A percentile compares a stretch with the other conserved stretches of the same genome.
phyloP scores from a whole-genome alignment of 2,329 filamentous ascomycete species.

The Xylaria sp. region DNA sequence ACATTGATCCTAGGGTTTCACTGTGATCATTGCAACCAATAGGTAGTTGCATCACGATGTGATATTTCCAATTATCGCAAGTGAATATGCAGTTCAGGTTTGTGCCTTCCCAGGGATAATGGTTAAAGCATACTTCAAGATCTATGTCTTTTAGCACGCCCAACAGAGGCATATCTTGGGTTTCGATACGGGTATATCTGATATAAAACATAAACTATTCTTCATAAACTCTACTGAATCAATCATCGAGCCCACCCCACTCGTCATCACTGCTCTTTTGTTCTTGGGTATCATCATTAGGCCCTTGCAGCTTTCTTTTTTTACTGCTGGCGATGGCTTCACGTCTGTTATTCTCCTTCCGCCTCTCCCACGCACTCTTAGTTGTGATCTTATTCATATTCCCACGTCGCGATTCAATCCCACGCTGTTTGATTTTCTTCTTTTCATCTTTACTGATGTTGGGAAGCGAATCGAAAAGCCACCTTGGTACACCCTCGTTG shows the following conservation, averaged over 20 bases:
- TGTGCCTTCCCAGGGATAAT: too few relatives aligned
- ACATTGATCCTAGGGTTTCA: too few relatives aligned
- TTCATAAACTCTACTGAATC: slow-evolving; percentile 18
- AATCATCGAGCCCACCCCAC: slow-evolving; percentile 63
- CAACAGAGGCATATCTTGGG: neutral
- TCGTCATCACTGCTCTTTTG: slow-evolving; percentile 49
- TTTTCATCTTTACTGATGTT: slow-evolving; percentile 84
- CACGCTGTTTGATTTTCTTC: slow-evolving; percentile 82
- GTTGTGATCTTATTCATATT: slow-evolving; percentile 78
- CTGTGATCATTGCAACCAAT: too few relatives aligned
- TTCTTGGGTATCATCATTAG: slow-evolving; percentile 44
- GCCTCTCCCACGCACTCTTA: slow-evolving; percentile 79
- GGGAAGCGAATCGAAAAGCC: slow-evolving; percentile 88
- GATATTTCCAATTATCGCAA: too few relatives aligned
- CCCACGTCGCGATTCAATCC: slow-evolving; percentile 72
- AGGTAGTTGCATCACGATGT: too few relatives aligned
- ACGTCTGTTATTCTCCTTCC: slow-evolving; percentile 72
- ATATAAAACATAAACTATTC: slow-evolving; percentile 4
- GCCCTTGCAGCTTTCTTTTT: slow-evolving; percentile 58
- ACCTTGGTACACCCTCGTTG: slow-evolving; percentile 75
- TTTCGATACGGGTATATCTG: neutral
- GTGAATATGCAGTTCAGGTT: too few relatives aligned
- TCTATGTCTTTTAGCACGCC: too few relatives aligned
- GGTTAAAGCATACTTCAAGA: too few relatives aligned
- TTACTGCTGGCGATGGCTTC: slow-evolving; percentile 72